Base-by-base conservation (phyloP, 176 grass and related monocot species). In the Ensete glaucum region DNA sequence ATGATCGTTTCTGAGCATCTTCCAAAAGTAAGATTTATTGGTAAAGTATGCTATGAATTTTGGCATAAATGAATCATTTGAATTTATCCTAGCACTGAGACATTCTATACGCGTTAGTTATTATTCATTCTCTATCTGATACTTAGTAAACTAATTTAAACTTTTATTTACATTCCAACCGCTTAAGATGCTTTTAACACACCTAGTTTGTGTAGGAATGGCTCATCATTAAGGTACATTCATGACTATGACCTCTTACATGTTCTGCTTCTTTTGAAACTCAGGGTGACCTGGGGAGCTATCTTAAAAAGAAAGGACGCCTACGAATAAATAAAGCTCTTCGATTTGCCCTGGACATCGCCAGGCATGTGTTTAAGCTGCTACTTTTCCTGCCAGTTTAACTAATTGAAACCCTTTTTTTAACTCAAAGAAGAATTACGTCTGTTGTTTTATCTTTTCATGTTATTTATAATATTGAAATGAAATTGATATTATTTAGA, bases 1-100 rank as follows among this genome's bases (percentile, higher is more conserved):
- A 99, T 94, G 95, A 99, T 94, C 62, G 86, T 99, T 88, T 93
- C 90, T 3, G 95, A 99, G 67, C 91, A 89, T 70, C 95, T 88
- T 87, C 76, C 81, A 74, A 85, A 89, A 73, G 95, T 94, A 84
- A 85, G 87, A 85, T 76, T 52, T 34, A 19, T 77, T 24, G 17
- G 15, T 62, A 15, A 62, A 71, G 49, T 24, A 25, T n/a, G 16
- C 9, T 52, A 70, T 22, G 19, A 29, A 50, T 51, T 50, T 70
- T 70, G 19, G 14, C 14, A 20, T n/a, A 48, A 70, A 50, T 16
- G 11, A 20, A 26, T 11, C 48, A 50, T 50, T 70, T 70, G 43
- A 51, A 9, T 3, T 70, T 20, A 69, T n/a, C 16, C 8, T 17
- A n/a, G 12, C 67, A n/a, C 29, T 65, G 25, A 27, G 3, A 25